Conservation (phyloP, 2,329 filamentous ascomycete species). For the Pleomassaria siparia region DNA sequence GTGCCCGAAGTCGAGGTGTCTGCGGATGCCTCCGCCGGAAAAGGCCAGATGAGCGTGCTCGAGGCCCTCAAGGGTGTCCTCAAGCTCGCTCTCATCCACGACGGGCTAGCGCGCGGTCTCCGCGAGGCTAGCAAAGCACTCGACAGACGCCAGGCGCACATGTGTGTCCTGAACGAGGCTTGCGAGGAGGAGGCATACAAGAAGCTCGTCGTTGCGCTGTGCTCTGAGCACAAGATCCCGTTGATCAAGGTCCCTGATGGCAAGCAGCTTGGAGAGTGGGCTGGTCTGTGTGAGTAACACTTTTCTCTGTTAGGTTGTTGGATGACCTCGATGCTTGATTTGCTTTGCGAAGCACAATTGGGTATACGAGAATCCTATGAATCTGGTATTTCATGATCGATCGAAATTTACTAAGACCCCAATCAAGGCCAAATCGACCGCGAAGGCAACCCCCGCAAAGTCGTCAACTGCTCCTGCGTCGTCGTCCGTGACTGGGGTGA, state of each 20-base stretch:
- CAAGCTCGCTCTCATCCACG: constrained; percentile 98
- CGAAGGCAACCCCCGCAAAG: constrained; percentile 99
- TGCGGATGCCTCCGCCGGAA: constrained; percentile 75
- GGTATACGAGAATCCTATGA: too few species aligned
- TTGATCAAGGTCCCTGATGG: constrained; percentile 99
- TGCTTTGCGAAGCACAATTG: too few species aligned
- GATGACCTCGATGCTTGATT: not conserved
- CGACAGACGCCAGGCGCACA: constrained; percentile 97
- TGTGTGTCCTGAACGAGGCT: constrained; percentile 99
- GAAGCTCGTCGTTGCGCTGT: constrained; percentile 98
- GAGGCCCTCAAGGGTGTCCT: constrained; percentile 99
- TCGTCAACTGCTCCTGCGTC: constrained; percentile 99
- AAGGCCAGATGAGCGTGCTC: constrained; percentile 95
- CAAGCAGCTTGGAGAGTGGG: constrained; percentile 99
- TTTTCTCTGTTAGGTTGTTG: constrained; percentile 7
- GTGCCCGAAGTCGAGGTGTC: constrained; percentile 95
- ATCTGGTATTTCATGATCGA: too few species aligned
- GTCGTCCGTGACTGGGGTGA: constrained; percentile 99
- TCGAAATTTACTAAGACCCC: constrained; percentile 17
- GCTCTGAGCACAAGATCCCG: constrained; percentile 99
- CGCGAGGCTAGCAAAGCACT: constrained; percentile 98
- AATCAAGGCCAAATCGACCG: constrained; percentile 91
- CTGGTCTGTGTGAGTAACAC: constrained; percentile 89
- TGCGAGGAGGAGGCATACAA: constrained; percentile 99
- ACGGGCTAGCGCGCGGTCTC: constrained; percentile 96